Conservation (phyloP, 441 rosid genomes). For the Metrosideros polymorpha region DNA sequence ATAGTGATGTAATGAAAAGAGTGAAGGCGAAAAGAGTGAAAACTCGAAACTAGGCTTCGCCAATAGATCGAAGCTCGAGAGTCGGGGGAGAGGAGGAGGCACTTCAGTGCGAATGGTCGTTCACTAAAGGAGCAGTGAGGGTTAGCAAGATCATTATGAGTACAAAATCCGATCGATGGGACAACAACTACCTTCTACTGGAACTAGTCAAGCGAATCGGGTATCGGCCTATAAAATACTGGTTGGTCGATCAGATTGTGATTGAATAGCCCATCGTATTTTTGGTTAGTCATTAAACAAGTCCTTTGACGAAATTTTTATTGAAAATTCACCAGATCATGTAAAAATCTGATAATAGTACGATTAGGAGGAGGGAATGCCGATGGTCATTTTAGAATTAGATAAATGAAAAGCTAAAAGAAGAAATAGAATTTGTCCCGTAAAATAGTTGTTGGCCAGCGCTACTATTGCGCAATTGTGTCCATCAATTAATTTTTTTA, state of each 20-base stretch:
- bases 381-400: rapidly evolving
- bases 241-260: background rate
- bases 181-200: no score
- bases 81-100: background rate
- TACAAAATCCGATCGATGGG: no score
- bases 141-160: no score
- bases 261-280: background rate
- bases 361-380: rapidly evolving
- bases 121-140: no score
- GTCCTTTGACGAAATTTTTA: no score
- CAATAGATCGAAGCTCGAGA: background rate
- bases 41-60: background rate
- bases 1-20: no score
- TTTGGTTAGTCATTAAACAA: background rate
- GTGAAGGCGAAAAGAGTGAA: background rate
- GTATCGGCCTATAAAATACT: no score
- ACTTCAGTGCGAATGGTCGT: no score
- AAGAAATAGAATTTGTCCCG: background rate
- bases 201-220: no score
- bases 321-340: no score
- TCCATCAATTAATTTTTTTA: background rate
- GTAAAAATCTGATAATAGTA: background rate
- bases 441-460: background rate
- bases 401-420: background rate
- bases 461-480: background rate